phyloP scores from a whole-genome alignment of 768 basidiomycete species.

The Leccinum olivaceopallidum region DNA sequence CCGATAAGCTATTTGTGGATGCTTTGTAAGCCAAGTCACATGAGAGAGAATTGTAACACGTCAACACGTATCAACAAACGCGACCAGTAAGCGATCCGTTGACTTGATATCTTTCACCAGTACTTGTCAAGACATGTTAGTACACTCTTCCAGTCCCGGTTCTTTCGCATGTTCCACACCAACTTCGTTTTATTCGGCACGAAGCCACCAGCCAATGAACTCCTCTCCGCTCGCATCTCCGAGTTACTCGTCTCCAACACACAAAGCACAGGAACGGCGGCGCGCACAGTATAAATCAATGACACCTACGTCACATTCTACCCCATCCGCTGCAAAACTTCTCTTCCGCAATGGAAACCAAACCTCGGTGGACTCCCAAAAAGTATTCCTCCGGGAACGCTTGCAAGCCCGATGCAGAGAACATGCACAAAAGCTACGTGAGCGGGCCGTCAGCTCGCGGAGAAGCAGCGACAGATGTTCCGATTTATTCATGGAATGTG shows the following conservation, averaged over 20 bases:
- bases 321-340: conserved; percentile 9
- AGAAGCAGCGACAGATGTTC: conserved; percentile 51
- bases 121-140: conserved; percentile 11
- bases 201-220: conserved; percentile 38
- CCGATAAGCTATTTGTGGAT: too few relatives aligned
- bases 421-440: conserved; percentile 56
- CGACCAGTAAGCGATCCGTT: conserved; percentile 16
- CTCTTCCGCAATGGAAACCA: conserved; percentile 18
- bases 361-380: conserved; percentile 47
- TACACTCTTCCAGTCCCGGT: conserved; percentile 32
- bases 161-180: conserved; percentile 39
- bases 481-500: conserved; percentile 44
- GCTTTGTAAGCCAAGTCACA: conserved; percentile 5
- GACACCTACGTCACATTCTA: conserved; percentile 26
- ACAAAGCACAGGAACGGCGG: conserved; percentile 47
- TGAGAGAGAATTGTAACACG: conserved; percentile 20
- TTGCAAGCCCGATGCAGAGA: conserved; percentile 64
- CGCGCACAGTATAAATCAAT: conserved; percentile 55
- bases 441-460: conserved; percentile 42
- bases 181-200: conserved; percentile 30
- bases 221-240: conserved; percentile 57
- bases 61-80: conserved; percentile 27
- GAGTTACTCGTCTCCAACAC: conserved; percentile 45
- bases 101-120: neutral
- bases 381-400: conserved; percentile 55